Percentiles rank a stretch among this genome's conserved stretches.
These are phyloP conservation scores for Phytopythium boreale DNA, from an alignment of 352 stramenopile species.

Conservation along the genomic window DNA sequence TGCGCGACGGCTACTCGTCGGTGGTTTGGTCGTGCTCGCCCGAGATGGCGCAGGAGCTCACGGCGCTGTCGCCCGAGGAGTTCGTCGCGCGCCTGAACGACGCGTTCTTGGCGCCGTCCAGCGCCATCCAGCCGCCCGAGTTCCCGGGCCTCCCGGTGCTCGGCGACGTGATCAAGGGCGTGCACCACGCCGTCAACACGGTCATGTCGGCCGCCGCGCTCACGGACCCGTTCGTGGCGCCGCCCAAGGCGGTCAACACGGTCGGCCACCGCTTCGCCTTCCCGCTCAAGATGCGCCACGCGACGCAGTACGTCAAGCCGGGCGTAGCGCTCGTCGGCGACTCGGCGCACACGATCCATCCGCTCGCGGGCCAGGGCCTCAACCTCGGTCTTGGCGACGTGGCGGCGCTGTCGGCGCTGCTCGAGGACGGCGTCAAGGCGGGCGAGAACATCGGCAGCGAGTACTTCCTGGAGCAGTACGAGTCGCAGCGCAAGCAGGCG, in stretches of 20 bases:
- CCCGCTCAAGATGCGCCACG: constrained; percentile 89
- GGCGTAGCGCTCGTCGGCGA: constrained; percentile 92
- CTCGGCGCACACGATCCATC: constrained; percentile 95
- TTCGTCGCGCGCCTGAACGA: constrained; percentile 84
- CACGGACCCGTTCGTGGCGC: constrained; percentile 72
- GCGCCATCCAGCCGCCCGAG: constrained; percentile 42
- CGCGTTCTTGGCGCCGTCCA: constrained; percentile 54
- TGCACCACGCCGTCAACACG: constrained; percentile 70
- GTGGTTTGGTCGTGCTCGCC: constrained; percentile 89
- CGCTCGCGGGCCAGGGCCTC: constrained; percentile 93
- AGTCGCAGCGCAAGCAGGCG: constrained; percentile 81
- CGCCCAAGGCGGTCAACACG: constrained; percentile 60
- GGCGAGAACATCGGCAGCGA: constrained; percentile 77
- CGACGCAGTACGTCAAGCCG: constrained; percentile 80
- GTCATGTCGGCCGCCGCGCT: constrained; percentile 73
- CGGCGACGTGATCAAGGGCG: constrained; percentile 70
- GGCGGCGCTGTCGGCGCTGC: constrained; percentile 60
- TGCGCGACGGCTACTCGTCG: constrained; percentile 88
- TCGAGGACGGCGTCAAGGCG: constrained; percentile 73
- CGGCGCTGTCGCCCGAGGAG: constrained; percentile 56
- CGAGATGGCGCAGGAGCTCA: constrained; percentile 82
- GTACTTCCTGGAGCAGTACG: constrained; percentile 83
- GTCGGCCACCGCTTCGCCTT: constrained; percentile 83
- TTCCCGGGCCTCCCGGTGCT: constrained; percentile 81
- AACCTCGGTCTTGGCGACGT: constrained; percentile 95